Conservation (phyloP, 164 flowering plant genomes). For the Liriodendron chinense region DNA sequence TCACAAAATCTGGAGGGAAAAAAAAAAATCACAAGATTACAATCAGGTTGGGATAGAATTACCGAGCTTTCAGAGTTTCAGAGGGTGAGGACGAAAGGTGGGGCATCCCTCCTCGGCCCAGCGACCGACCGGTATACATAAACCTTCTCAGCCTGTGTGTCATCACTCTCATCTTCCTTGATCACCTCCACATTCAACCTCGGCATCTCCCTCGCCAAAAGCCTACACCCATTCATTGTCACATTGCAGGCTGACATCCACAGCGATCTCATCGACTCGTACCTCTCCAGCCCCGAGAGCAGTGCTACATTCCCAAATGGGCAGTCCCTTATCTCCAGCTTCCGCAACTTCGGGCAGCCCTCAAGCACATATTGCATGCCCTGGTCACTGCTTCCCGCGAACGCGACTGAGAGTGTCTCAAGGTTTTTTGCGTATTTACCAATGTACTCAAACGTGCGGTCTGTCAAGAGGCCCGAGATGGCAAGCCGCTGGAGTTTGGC, state of each 20-base stretch:
- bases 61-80: conserved; percentile 21
- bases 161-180: conserved; percentile 61
- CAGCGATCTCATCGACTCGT: conserved; percentile 76
- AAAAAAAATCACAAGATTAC: neutral
- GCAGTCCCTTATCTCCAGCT: conserved; percentile 82
- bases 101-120: conserved; percentile 74
- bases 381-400: conserved; percentile 72
- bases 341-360: conserved; percentile 72
- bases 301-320: conserved; percentile 77
- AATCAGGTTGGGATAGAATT: neutral
- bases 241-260: conserved; percentile 89
- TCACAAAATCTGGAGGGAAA: neutral
- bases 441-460: conserved; percentile 62
- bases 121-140: conserved; percentile 80
- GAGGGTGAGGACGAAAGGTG: conserved; percentile 65
- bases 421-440: conserved; percentile 71
- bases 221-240: conserved; percentile 57
- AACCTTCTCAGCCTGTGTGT: conserved; percentile 51
- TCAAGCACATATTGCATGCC: conserved; percentile 61
- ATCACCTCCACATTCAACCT: conserved; percentile 84
- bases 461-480: conserved; percentile 75
- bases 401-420: conserved; percentile 77
- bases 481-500: conserved; percentile 66
- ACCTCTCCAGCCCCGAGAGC: conserved; percentile 58
- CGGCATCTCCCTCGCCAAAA: conserved; percentile 60